Evolutionary conservation across 495 filamentous ascomycete genomes (phyloP).

Genomic region (Daldinia childiae): DNA sequence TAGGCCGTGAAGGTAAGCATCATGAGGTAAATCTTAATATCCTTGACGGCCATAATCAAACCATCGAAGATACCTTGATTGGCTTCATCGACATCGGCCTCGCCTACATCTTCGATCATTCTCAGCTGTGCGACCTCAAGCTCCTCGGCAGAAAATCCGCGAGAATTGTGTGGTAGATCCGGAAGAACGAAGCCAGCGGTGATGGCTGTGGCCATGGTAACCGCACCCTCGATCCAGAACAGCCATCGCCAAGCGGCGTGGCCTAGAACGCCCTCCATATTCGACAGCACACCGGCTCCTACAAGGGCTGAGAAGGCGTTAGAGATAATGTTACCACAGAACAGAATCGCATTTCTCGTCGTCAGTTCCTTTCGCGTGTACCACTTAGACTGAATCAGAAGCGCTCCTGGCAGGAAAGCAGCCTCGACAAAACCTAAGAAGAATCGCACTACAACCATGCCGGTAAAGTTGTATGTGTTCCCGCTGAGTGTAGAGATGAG

Average conservation of each 20-base stretch:
- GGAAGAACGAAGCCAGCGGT: slow-evolving; percentile 70
- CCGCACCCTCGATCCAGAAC: slow-evolving; percentile 76
- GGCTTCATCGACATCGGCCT: slow-evolving; percentile 71
- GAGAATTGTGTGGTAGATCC: slow-evolving; percentile 75
- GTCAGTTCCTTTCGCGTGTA: slow-evolving; percentile 64
- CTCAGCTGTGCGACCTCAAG: slow-evolving; percentile 71
- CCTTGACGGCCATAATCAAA: slow-evolving; percentile 72
- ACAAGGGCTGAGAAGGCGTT: slow-evolving; percentile 70
- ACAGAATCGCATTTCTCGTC: slow-evolving; percentile 66
- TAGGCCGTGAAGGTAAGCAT: slow-evolving; percentile 56
- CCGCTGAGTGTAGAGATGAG: slow-evolving; percentile 70
- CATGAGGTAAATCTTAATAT: slow-evolving; percentile 71
- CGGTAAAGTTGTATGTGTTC: slow-evolving; percentile 65
- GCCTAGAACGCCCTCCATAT: slow-evolving; percentile 59
- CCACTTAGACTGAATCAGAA: slow-evolving; percentile 64
- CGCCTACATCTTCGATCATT: slow-evolving; percentile 78
- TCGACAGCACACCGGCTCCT: slow-evolving; percentile 63
- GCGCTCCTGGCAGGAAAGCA: slow-evolving; percentile 56
- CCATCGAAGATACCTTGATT: slow-evolving; percentile 70
- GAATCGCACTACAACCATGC: slow-evolving; percentile 71
- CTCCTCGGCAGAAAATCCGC: slow-evolving; percentile 74
- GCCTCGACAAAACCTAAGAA: slow-evolving; percentile 70
- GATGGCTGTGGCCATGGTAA: slow-evolving; percentile 56
- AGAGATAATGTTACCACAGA: slow-evolving; percentile 67
- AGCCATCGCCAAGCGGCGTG: slow-evolving; percentile 69